A percentile compares a stretch with the other conserved stretches of the same genome.
Evolutionary conservation across 2,329 filamentous ascomycete genomes (phyloP).

Genomic region (Aspergillus hiratsukae): DNA sequence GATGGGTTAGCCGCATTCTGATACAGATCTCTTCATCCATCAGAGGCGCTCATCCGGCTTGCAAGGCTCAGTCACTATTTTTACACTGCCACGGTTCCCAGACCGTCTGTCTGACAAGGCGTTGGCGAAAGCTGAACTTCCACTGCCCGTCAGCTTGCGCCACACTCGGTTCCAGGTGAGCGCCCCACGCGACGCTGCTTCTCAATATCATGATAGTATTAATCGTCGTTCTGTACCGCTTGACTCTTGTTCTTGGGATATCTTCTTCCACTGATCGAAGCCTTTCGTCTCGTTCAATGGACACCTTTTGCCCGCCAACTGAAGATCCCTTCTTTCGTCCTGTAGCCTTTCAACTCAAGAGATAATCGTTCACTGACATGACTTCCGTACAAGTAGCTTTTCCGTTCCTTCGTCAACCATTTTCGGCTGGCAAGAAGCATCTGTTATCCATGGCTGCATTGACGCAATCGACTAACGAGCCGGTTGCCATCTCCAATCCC

Average conservation of each 20-base stretch:
- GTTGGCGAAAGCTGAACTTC: conserved; percentile 32
- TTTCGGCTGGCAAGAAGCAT: conserved; percentile 28
- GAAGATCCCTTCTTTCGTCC: conserved; percentile 3
- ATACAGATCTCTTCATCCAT: not conserved
- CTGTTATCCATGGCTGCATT: conserved; percentile 40
- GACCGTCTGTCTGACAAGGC: conserved; percentile 17
- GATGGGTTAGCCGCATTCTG: conserved; percentile 16
- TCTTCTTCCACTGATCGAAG: conserved; percentile 1
- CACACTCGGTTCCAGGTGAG: conserved; percentile 40
- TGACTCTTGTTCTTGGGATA: conserved; percentile 13
- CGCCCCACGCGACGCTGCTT: conserved; percentile 32
- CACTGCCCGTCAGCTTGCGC: conserved; percentile 40
- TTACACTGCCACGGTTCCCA: conserved; percentile 14
- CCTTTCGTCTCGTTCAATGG: conserved; percentile 7
- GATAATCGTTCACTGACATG: conserved; percentile 30
- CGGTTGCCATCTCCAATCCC: conserved; percentile 34
- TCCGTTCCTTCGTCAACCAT: conserved; percentile 26
- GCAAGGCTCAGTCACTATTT: conserved; percentile 24
- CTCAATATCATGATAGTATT: conserved; percentile 4
- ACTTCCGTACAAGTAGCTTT: conserved; percentile 27
- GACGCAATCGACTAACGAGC: conserved; percentile 40
- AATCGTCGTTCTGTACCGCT: conserved; percentile 9
- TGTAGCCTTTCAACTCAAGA: conserved; percentile 3
- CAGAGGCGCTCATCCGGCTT: conserved; percentile 1
- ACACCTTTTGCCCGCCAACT: not conserved